Percentiles rank a stretch among this genome's conserved stretches.
Conservation (phyloP, 306 rosid species). For the Ormosia emarginata region DNA sequence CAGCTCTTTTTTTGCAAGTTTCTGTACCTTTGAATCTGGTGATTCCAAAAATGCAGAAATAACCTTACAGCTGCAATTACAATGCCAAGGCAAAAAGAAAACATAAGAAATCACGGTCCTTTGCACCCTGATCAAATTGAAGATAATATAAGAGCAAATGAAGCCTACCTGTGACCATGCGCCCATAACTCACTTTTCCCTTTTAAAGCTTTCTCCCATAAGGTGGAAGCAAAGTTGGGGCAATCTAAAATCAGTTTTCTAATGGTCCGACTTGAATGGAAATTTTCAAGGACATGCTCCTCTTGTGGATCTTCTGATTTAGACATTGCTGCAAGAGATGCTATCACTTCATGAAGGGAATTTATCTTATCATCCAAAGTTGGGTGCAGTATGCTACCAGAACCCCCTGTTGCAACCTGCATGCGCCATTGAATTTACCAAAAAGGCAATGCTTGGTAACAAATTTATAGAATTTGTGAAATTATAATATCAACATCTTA, state of each 20-base stretch:
- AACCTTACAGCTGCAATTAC: conserved; percentile 73
- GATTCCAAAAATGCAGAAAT: conserved; percentile 80
- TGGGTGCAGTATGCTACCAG: conserved; percentile 71
- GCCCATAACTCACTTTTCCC: conserved; percentile 84
- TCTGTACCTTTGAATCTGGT: conserved; percentile 45
- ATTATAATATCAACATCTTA: not conserved
- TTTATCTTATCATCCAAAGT: conserved; percentile 62
- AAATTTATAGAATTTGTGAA: not conserved
- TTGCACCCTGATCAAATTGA: not conserved
- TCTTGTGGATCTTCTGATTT: conserved; percentile 62
- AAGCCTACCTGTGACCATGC: conserved; percentile 68
- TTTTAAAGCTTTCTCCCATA: conserved; percentile 75
- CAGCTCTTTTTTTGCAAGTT: conserved; percentile 59
- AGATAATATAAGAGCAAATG: not conserved
- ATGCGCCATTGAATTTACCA: conserved; percentile 8
- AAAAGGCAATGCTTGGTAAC: not conserved
- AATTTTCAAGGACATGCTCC: conserved; percentile 83
- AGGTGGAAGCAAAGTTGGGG: conserved; percentile 71
- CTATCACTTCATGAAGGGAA: conserved; percentile 59
- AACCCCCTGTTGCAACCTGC: conserved; percentile 81
- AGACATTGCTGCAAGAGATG: conserved; percentile 65
- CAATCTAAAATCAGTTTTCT: conserved; percentile 80
- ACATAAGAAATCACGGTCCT: conserved; percentile 9
- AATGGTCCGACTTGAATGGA: conserved; percentile 82
- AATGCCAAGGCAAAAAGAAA: not conserved